Evolutionary conservation across 164 flowering plant genomes (phyloP).

Genomic region (Protea cynaroides): DNA sequence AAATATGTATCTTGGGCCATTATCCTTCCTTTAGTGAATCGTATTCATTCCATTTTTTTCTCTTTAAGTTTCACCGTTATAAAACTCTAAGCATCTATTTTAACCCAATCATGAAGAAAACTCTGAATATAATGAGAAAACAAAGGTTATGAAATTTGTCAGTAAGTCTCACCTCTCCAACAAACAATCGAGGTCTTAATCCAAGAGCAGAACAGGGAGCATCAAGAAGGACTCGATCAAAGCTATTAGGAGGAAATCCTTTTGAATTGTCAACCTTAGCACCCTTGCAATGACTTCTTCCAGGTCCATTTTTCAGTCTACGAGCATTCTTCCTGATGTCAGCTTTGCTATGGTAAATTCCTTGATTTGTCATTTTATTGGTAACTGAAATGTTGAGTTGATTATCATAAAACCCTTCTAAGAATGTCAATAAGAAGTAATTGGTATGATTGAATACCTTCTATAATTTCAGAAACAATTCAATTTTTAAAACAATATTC

Average conservation of each 20-base stretch:
- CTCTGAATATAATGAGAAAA: background rate
- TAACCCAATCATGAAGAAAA: background rate
- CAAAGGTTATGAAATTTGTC: background rate
- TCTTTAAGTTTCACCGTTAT: background rate
- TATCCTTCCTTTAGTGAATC: too few relatives aligned
- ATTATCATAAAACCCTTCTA: background rate
- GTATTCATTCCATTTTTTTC: too few relatives aligned
- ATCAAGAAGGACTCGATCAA: constrained; percentile 95
- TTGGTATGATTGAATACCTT: too few relatives aligned
- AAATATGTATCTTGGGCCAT: too few relatives aligned
- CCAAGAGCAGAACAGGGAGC: constrained; percentile 99
- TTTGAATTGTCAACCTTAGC: constrained; percentile 70
- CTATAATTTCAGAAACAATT: too few relatives aligned
- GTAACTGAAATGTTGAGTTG: constrained; percentile 24
- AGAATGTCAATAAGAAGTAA: too few relatives aligned
- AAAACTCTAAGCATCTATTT: background rate
- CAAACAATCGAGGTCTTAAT: constrained; percentile 83
- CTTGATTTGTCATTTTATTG: constrained; percentile 24
- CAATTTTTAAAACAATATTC: too few relatives aligned
- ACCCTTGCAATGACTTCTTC: constrained; percentile 65
- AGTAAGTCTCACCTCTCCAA: constrained; percentile 55
- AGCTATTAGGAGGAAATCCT: constrained; percentile 75
- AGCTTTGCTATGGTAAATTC: constrained; percentile 45
- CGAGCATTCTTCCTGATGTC: constrained; percentile 40
- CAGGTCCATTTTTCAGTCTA: constrained; percentile 77